These are phyloP conservation scores for Coemansia sp. DNA, from an alignment of 192 early-diverging fungal genomes.

Conservation along the genomic window DNA sequence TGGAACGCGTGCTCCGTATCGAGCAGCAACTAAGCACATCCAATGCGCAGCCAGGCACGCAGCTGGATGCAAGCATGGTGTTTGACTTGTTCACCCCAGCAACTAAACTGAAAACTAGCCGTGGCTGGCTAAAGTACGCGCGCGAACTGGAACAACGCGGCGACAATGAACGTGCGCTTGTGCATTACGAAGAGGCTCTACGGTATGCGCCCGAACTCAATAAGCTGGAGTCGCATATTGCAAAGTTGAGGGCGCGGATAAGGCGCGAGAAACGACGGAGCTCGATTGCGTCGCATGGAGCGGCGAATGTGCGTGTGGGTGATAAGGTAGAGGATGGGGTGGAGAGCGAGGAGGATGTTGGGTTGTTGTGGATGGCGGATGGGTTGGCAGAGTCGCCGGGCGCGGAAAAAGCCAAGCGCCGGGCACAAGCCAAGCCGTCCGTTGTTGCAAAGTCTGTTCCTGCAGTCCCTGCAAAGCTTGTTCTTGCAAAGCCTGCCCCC, in stretches of 20 bases:
- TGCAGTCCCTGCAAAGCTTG: background rate
- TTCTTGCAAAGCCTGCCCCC: background rate
- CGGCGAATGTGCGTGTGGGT: slow-evolving; percentile 14
- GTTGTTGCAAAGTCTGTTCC: background rate
- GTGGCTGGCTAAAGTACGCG: slow-evolving; percentile 53
- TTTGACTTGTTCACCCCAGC: slow-evolving; percentile 55
- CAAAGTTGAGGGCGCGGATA: slow-evolving; percentile 30
- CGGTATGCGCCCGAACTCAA: slow-evolving; percentile 50
- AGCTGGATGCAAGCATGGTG: slow-evolving; percentile 34
- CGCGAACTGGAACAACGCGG: slow-evolving; percentile 53
- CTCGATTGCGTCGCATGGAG: slow-evolving; percentile 39
- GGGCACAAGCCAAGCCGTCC: background rate
- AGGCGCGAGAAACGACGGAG: slow-evolving; percentile 33
- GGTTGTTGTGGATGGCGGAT: slow-evolving; percentile 40
- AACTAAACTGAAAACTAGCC: slow-evolving; percentile 57
- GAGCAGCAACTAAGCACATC: slow-evolving; percentile 37
- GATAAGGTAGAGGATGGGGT: background rate
- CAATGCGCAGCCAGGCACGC: background rate
- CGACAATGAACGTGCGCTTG: slow-evolving; percentile 47
- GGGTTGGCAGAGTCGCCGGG: slow-evolving; percentile 47
- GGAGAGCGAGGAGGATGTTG: slow-evolving; percentile 16
- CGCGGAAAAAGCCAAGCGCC: slow-evolving; percentile 46
- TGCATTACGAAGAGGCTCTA: slow-evolving; percentile 52
- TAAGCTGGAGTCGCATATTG: slow-evolving; percentile 49
- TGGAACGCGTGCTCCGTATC: slow-evolving; percentile 48